Evolutionary conservation across 305 asterid genomes (phyloP), one percentile per base, ranked within the genome.

Genomic region (Fraxinus latifolia): DNA sequence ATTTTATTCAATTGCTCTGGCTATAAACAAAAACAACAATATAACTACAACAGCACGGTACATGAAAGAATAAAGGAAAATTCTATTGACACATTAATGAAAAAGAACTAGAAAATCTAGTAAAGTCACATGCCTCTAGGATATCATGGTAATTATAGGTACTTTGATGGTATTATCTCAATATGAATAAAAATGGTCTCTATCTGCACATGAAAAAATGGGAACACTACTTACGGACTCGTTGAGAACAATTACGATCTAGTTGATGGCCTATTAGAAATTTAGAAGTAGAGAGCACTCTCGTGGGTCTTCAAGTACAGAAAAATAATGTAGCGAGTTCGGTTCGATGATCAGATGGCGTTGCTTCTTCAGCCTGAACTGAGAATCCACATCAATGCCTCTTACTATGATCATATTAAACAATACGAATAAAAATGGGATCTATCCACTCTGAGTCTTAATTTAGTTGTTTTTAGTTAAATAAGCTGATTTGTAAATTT

Each of bases 1-100:
- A 93, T 95, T 81, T 95, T 95, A 82, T 91, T 90, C 88, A 95
- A 76, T 82, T 95, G 98, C 89, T 95, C 98, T 27, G 98, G 93
- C 98, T 95, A 80, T 82, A 90, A 82, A 80, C 44, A 81, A 85
- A 25, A 34, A 76, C 47, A 44, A 23, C 19, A 77, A 32, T 67
- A 42, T 37, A 72, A 82, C 44, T 23, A 77, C 32, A 71, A 23
- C 15, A 7, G 39, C 44, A 74, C 5, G 12, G 82, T 33, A 82
- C 39, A 8, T 62, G 79, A 44, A 19, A 65, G 44, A 4, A 60
- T 12, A 72, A 21, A 53, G 2, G 5, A 78, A 70, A 70, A 70
- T 29, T 2, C 42, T 5, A 17, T 15, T 14, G 42, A 15, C 25
- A 31, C 42, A 5, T 29, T 27, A 31, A 70, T 15, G 23, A 15